Evolutionary conservation across 2,329 filamentous ascomycete genomes (phyloP).

Genomic region (Nemania abortiva): DNA sequence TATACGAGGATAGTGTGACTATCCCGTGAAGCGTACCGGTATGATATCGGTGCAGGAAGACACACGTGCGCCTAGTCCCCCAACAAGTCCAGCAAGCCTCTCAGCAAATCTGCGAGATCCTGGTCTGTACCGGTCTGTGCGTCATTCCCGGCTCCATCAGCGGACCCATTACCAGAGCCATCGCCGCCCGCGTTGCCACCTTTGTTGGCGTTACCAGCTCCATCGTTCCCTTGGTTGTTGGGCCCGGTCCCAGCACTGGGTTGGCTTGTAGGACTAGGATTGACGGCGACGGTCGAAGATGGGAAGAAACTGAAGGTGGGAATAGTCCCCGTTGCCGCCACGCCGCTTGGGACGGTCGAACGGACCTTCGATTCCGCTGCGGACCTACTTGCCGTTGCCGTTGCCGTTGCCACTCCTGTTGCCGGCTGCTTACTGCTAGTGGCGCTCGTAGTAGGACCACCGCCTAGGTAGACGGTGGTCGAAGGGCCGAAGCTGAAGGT

Average conservation of each 20-base stretch:
- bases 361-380: not conserved
- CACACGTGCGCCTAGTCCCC: constrained; percentile 8
- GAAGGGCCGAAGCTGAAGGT: constrained; percentile 31
- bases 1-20: not conserved
- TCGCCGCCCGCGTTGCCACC: constrained; percentile 9
- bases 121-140: constrained; percentile 1
- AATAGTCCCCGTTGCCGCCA: constrained; percentile 21
- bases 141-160: not conserved
- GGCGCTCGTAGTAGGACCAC: not conserved
- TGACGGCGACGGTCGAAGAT: constrained; percentile 26
- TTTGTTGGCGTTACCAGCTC: not conserved
- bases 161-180: not conserved
- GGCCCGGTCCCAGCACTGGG: constrained; percentile 18
- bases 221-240: not conserved
- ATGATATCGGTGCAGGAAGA: not conserved
- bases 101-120: constrained; percentile 14
- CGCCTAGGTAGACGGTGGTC: constrained; percentile 15
- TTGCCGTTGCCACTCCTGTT: not conserved
- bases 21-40: not conserved
- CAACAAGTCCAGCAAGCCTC: constrained; percentile 22
- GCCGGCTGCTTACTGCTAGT: constrained; percentile 3
- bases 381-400: not conserved
- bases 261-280: constrained; percentile 1
- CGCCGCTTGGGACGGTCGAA: not conserved
- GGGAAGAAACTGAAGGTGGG: constrained; percentile 29